Conservation (phyloP, 129 eudicot species). For the Escallonia herrerae region DNA sequence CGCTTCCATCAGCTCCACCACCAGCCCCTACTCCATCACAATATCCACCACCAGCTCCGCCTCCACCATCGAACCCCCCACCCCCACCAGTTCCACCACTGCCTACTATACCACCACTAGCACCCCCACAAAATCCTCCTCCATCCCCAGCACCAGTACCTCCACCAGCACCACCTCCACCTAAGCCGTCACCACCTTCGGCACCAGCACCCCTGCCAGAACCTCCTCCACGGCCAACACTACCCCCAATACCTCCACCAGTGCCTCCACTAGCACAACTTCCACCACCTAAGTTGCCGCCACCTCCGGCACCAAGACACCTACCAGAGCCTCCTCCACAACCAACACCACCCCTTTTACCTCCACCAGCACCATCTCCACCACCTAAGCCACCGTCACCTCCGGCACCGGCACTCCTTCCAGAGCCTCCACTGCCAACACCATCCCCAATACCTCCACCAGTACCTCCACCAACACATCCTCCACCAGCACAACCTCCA, state of each 20-base stretch:
- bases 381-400: no score
- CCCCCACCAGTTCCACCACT: no score
- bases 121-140: slow-evolving; percentile 5
- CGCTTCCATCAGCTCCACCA: no score
- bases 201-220: background rate
- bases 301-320: slow-evolving; percentile 4
- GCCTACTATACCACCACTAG: background rate
- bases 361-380: slow-evolving; percentile 22
- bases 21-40: no score
- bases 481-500: no score
- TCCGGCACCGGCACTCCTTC: background rate
- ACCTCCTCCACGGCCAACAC: slow-evolving; percentile 3
- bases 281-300: background rate
- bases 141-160: slow-evolving; percentile 2
- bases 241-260: background rate
- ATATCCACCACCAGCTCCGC: no score
- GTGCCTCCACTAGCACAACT: no score
- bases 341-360: slow-evolving; percentile 27
- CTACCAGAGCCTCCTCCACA: background rate
- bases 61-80: slow-evolving; percentile 1
- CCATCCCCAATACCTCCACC: background rate
- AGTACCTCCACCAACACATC: no score
- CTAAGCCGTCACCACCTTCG: background rate
- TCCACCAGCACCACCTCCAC: background rate
- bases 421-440: slow-evolving; percentile 4